Conservation (phyloP, 2,329 filamentous ascomycete species). For the Phaeosphaeria sp. region DNA sequence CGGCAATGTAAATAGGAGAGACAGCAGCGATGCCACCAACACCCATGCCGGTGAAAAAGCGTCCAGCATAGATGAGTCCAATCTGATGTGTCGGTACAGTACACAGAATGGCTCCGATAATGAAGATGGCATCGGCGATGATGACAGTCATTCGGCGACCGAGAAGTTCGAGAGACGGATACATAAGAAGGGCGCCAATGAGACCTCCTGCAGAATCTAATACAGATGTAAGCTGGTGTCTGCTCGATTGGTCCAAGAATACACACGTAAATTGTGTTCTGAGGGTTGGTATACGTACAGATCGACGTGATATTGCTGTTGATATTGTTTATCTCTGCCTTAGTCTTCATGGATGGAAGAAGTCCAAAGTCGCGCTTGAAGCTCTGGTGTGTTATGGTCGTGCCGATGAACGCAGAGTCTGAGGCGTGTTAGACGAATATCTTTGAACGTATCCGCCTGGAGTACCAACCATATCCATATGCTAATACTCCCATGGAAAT, state of each 20-base stretch:
- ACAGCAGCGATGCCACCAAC: constrained; percentile 49
- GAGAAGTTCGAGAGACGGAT: constrained; percentile 52
- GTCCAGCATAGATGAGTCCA: constrained; percentile 51
- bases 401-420: constrained; percentile 59
- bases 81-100: constrained; percentile 44
- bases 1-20: constrained; percentile 47
- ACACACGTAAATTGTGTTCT: neutral
- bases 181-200: constrained; percentile 59
- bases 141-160: constrained; percentile 60
- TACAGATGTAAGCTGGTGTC: neutral
- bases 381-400: constrained; percentile 58
- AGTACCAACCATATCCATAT: constrained; percentile 55
- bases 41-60: constrained; percentile 48
- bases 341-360: constrained; percentile 33
- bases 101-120: constrained; percentile 49
- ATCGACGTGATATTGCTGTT: constrained; percentile 58
- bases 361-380: constrained; percentile 56
- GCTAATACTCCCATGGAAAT: constrained; percentile 56
- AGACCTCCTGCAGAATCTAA: constrained; percentile 58
- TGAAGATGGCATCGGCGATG: constrained; percentile 54
- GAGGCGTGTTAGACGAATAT: neutral
- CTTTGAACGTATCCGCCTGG: neutral
- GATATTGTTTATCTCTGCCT: constrained; percentile 47
- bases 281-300: constrained; percentile 19
- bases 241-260: neutral